These are phyloP conservation scores for Nicotiana undulata DNA, from an alignment of 257 asterid species.

Conservation along the genomic window DNA sequence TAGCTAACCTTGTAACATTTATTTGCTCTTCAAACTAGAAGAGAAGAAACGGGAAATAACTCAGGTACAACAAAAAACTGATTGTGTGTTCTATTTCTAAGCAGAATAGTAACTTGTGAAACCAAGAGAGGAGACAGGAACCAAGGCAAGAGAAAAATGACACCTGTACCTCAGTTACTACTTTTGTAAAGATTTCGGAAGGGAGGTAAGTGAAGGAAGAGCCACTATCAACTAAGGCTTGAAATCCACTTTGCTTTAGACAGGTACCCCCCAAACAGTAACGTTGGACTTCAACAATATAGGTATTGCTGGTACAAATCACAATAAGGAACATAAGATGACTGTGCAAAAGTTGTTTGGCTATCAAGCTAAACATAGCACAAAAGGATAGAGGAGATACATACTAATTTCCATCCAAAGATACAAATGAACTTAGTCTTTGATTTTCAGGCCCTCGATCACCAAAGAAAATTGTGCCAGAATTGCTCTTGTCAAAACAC, in stretches of 20 bases:
- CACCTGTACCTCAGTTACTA: constrained; percentile 47
- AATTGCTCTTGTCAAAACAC: constrained; percentile 61
- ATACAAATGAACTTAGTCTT: constrained; percentile 44
- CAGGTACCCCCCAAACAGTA: constrained; percentile 54
- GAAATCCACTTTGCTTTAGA: constrained; percentile 42
- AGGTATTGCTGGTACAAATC: constrained; percentile 29
- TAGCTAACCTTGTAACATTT: constrained; percentile 33
- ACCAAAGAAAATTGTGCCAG: constrained; percentile 75
- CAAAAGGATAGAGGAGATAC: constrained; percentile 13
- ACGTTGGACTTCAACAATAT: constrained; percentile 49
- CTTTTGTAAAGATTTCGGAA: constrained; percentile 30
- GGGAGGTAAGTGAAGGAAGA: constrained; percentile 78
- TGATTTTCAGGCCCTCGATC: constrained; percentile 67
- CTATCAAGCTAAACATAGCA: background rate
- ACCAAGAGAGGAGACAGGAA: background rate
- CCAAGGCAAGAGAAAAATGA: constrained; percentile 9
- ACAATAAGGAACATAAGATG: background rate
- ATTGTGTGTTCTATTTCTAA: background rate
- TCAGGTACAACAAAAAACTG: background rate
- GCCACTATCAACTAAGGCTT: constrained; percentile 67
- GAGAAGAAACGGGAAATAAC: constrained; percentile 5
- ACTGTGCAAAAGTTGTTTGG: background rate
- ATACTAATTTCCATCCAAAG: constrained; percentile 34
- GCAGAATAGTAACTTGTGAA: background rate
- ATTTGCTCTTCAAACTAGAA: constrained; percentile 51